Conservation (phyloP, 2,329 filamentous ascomycete genomes). For the Fusarium tanahbumbuense region DNA sequence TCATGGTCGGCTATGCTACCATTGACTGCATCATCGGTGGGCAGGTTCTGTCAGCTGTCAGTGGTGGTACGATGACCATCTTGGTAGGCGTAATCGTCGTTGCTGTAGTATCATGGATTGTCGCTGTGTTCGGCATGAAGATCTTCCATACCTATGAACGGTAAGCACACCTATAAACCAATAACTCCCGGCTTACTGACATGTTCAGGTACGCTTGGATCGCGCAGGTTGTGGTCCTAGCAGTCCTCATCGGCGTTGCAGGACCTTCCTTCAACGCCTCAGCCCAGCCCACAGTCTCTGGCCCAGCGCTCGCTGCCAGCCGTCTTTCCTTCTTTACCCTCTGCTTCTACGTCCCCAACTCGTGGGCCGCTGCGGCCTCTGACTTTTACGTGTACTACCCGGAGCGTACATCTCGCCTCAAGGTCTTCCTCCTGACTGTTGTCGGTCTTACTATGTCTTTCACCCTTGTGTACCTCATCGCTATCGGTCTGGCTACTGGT, state of each 20-base stretch:
- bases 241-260: constrained; percentile 78
- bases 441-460: constrained; percentile 69
- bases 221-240: constrained; percentile 77
- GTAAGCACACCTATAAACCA: constrained; percentile 14
- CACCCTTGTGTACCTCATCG: constrained; percentile 75
- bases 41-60: constrained; percentile 80
- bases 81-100: constrained; percentile 82
- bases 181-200: constrained; percentile 1
- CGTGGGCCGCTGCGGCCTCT: constrained; percentile 78
- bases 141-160: constrained; percentile 78
- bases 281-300: constrained; percentile 68
- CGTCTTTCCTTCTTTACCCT: constrained; percentile 76
- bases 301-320: constrained; percentile 71
- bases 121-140: constrained; percentile 68
- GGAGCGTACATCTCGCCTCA: constrained; percentile 64
- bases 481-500: constrained; percentile 64
- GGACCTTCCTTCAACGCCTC: constrained; percentile 70
- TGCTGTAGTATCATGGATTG: constrained; percentile 77
- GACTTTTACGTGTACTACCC: constrained; percentile 88
- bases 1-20: constrained; percentile 79
- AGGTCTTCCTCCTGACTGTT: constrained; percentile 77
- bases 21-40: constrained; percentile 85
- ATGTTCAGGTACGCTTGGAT: constrained; percentile 56
- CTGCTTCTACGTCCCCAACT: constrained; percentile 63
- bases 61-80: constrained; percentile 71